These are phyloP conservation scores for Alliaria petiolata DNA, from an alignment of 345 rosid genomes.

Conservation along the genomic window DNA sequence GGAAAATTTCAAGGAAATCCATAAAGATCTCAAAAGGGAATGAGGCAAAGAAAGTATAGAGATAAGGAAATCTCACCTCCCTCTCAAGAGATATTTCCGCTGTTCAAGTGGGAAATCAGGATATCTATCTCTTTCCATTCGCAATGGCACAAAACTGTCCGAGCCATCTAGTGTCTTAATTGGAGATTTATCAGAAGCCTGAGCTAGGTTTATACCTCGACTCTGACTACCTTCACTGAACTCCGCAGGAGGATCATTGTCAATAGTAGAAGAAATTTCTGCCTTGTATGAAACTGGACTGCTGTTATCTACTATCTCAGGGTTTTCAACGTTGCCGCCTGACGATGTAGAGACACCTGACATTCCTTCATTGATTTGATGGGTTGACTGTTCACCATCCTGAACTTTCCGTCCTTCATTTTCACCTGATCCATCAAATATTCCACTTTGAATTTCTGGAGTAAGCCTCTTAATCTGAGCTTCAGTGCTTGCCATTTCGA, in stretches of 20 bases:
- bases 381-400: constrained; percentile 34
- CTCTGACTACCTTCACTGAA: constrained; percentile 49
- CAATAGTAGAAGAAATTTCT: constrained; percentile 37
- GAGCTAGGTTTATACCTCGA: constrained; percentile 56
- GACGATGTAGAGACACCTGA: constrained; percentile 33
- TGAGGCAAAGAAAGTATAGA: neutral
- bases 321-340: constrained; percentile 31
- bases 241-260: constrained; percentile 41
- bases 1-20: no score
- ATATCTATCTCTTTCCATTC: constrained; percentile 50
- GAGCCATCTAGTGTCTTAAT: constrained; percentile 42
- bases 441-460: constrained; percentile 16
- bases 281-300: constrained; percentile 36
- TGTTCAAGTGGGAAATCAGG: constrained; percentile 54
- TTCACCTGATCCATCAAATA: constrained; percentile 28
- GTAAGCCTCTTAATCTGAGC: constrained; percentile 19
- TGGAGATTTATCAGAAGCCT: constrained; percentile 42
- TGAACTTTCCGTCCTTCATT: constrained; percentile 24
- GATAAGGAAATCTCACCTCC: constrained; percentile 60
- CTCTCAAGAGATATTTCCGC: constrained; percentile 47
- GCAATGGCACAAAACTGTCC: constrained; percentile 41
- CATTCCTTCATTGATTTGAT: constrained; percentile 39
- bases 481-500: constrained; percentile 29
- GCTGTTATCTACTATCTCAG: constrained; percentile 36
- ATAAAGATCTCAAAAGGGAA: neutral